Conservation (phyloP, 2,329 filamentous ascomycete species). For the Botrytis hyacinthi region DNA sequence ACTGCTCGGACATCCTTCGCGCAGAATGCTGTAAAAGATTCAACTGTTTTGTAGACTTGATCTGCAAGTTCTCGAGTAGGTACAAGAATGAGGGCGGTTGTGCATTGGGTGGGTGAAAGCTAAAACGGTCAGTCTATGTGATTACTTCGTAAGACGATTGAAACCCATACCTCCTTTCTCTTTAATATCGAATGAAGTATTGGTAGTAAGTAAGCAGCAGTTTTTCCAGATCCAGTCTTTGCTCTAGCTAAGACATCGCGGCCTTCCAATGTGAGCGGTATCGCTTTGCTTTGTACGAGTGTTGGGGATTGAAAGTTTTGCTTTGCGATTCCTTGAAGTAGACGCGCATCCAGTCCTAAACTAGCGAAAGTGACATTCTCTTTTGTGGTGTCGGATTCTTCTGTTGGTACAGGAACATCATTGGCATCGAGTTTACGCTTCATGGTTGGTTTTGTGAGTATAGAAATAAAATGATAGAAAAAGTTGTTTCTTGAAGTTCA, state of each 20-base stretch:
- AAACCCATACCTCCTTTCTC: slow-evolving; percentile 60
- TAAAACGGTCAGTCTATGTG: slow-evolving; percentile 36
- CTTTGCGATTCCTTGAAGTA: slow-evolving; percentile 81
- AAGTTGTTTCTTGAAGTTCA: slow-evolving; percentile 14
- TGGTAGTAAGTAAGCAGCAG: slow-evolving; percentile 89
- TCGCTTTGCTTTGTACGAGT: slow-evolving; percentile 81
- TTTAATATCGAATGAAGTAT: slow-evolving; percentile 82
- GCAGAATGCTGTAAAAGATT: slow-evolving; percentile 77
- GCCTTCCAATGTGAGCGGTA: slow-evolving; percentile 82
- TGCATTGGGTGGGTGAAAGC: slow-evolving; percentile 53
- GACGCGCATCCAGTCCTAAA: slow-evolving; percentile 77
- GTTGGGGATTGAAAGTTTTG: slow-evolving; percentile 85
- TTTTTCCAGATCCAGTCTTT: slow-evolving; percentile 95
- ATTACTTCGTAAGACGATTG: background rate
- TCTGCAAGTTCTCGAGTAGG: slow-evolving; percentile 92
- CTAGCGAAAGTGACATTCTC: slow-evolving; percentile 61
- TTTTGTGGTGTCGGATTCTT: slow-evolving; percentile 35
- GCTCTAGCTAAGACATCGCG: slow-evolving; percentile 89
- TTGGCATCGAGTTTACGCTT: slow-evolving; percentile 62
- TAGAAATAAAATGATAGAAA: slow-evolving; percentile 1
- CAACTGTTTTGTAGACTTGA: slow-evolving; percentile 79
- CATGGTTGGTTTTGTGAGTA: slow-evolving; percentile 42
- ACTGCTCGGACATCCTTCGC: slow-evolving; percentile 77
- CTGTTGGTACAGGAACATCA: slow-evolving; percentile 47
- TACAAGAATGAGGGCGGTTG: slow-evolving; percentile 82